Conservation (phyloP, 2,329 filamentous ascomycete genomes). For the Aureobasidium sp. region DNA sequence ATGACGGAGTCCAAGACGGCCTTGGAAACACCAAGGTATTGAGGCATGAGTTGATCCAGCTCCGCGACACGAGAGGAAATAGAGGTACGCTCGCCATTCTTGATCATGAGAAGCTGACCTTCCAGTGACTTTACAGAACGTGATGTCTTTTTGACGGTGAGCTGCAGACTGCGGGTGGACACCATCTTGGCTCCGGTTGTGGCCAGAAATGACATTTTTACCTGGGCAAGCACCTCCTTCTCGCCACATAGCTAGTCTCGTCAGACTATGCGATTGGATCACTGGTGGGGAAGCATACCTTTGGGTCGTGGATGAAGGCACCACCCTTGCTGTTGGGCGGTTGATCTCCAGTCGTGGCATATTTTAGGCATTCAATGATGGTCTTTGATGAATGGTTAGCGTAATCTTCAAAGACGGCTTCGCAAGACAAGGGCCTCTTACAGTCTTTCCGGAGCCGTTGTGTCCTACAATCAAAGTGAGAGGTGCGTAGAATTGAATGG, state of each 20-base stretch:
- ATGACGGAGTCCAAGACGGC: constrained; percentile 92
- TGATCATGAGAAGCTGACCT: constrained; percentile 65
- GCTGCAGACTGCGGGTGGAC: constrained; percentile 73
- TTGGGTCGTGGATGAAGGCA: constrained; percentile 96
- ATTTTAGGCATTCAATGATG: constrained; percentile 97
- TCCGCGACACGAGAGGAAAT: constrained; percentile 76
- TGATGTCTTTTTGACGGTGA: constrained; percentile 75
- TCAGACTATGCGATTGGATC: constrained; percentile 17
- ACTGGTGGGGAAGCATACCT: constrained; percentile 42
- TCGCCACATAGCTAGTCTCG: constrained; percentile 59
- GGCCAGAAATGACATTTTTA: constrained; percentile 79
- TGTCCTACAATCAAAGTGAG: constrained; percentile 94
- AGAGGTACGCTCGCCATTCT: constrained; percentile 70
- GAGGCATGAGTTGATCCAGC: constrained; percentile 75
- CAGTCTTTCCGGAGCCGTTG: constrained; percentile 95
- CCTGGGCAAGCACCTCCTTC: constrained; percentile 82
- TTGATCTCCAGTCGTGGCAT: constrained; percentile 89
- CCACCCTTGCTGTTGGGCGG: constrained; percentile 85
- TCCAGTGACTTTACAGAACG: constrained; percentile 79
- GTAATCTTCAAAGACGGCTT: background rate
- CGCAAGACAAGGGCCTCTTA: constrained; percentile 28
- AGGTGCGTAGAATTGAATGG: constrained; percentile 81
- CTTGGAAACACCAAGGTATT: constrained; percentile 79
- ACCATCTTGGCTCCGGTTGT: constrained; percentile 75
- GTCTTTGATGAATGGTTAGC: constrained; percentile 44